Conservation (phyloP, 306 rosid genomes). For the Cyamopsis tetragonoloba region DNA sequence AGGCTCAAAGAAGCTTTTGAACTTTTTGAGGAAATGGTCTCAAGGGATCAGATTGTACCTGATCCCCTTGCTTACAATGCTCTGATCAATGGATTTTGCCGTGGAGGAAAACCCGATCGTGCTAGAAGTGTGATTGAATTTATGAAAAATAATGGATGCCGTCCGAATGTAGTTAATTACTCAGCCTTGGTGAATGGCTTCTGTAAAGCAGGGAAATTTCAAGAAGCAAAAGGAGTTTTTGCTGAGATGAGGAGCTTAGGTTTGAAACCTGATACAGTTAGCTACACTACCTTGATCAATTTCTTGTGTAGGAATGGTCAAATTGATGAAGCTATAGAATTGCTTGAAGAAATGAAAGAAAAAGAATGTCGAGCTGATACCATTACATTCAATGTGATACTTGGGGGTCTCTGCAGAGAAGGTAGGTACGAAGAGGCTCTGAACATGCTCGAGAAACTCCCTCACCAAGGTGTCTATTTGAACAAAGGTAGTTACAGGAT, state of each 20-base stretch:
- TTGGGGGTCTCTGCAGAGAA: constrained; percentile 75
- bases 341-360: constrained; percentile 74
- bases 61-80: constrained; percentile 71
- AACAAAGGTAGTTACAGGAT: constrained; percentile 81
- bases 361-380: constrained; percentile 52
- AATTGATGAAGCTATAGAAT: constrained; percentile 53
- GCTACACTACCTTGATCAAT: constrained; percentile 65
- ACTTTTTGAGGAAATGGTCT: constrained; percentile 75
- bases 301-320: constrained; percentile 56
- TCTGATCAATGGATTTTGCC: constrained; percentile 74
- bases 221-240: constrained; percentile 55
- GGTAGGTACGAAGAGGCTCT: constrained; percentile 65
- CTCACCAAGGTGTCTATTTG: constrained; percentile 71
- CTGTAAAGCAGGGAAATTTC: constrained; percentile 49
- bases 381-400: constrained; percentile 67
- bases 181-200: constrained; percentile 65
- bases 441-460: constrained; percentile 65
- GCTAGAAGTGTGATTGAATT: constrained; percentile 65
- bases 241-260: constrained; percentile 57
- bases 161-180: constrained; percentile 69
- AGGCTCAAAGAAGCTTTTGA: constrained; percentile 75
- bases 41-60: constrained; percentile 58
- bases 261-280: constrained; percentile 61
- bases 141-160: constrained; percentile 77
- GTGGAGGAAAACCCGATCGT: constrained; percentile 51